Conservation (phyloP, 1,284 basidiomycete species). For the Flammula alnicola region DNA sequence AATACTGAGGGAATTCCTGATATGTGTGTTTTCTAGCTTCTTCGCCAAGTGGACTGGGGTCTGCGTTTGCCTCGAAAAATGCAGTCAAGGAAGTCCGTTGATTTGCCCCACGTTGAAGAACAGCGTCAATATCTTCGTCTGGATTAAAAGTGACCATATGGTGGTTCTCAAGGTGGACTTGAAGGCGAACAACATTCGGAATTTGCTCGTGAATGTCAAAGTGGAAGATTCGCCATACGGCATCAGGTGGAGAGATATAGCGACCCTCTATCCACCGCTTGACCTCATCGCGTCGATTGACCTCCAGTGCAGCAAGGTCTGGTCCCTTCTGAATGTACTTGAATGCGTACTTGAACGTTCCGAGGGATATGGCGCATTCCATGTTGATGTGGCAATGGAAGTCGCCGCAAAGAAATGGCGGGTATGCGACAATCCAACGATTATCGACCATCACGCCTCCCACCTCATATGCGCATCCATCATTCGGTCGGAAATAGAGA, state of each 20-base stretch:
- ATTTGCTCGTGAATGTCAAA: too few relatives aligned
- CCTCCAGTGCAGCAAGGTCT: slow-evolving; percentile 39
- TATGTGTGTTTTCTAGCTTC: too few relatives aligned
- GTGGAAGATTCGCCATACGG: too few relatives aligned
- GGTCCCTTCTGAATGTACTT: slow-evolving; percentile 55
- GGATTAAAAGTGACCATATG: too few relatives aligned
- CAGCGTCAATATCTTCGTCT: too few relatives aligned
- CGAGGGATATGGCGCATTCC: slow-evolving; percentile 37
- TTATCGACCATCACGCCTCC: slow-evolving; percentile 31
- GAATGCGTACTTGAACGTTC: slow-evolving; percentile 46
- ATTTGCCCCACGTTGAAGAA: too few relatives aligned
- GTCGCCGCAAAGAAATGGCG: slow-evolving; percentile 32
- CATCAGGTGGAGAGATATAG: slow-evolving; percentile 43
- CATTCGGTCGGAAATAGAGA: slow-evolving; percentile 36
- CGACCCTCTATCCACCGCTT: slow-evolving; percentile 37
- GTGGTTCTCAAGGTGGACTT: too few relatives aligned
- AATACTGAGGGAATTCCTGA: too few relatives aligned
- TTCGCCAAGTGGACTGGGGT: too few relatives aligned
- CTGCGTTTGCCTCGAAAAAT: too few relatives aligned
- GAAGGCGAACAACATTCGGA: too few relatives aligned
- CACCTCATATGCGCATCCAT: slow-evolving; percentile 34
- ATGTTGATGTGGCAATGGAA: slow-evolving; percentile 56
- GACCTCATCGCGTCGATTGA: slow-evolving; percentile 37
- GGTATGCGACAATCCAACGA: slow-evolving; percentile 43
- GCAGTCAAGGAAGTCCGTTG: too few relatives aligned